Conservation (phyloP, 2,329 filamentous ascomycete genomes). For the Nectriaceae sp. region DNA sequence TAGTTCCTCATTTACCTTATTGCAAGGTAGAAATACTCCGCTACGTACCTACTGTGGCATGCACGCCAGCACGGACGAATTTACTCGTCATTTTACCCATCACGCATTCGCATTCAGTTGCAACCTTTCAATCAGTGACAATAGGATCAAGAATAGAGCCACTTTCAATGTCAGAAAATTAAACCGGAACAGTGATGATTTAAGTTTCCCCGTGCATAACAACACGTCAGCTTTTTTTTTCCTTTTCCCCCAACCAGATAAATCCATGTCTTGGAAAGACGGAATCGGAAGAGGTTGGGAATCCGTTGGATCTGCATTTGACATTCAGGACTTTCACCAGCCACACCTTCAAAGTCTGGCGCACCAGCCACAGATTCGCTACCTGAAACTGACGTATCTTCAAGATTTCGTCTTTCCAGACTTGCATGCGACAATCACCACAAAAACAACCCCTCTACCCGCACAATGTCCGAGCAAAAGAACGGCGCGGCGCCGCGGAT, state of each 20-base stretch:
- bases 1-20: too few species aligned
- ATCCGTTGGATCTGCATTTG: not conserved
- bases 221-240: not conserved
- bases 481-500: slow-evolving; percentile 39
- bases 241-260: not conserved
- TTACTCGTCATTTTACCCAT: not conserved
- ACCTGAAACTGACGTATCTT: not conserved
- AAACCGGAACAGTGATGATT: too few species aligned
- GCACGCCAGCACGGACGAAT: too few species aligned
- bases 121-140: too few species aligned
- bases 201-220: too few species aligned
- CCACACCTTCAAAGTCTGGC: not conserved
- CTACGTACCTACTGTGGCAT: too few species aligned
- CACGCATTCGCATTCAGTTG: too few species aligned
- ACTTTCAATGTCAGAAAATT: too few species aligned
- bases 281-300: not conserved
- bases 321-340: not conserved
- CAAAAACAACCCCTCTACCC: not conserved
- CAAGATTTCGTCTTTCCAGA: too few species aligned
- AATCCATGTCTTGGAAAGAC: not conserved
- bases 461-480: slow-evolving; percentile 27
- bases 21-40: too few species aligned
- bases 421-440: not conserved
- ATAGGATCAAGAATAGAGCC: too few species aligned
- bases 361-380: not conserved